These are phyloP conservation scores for Lachancea thermotolerans DNA, from an alignment of 805 yeast species.

Conservation along the genomic window DNA sequence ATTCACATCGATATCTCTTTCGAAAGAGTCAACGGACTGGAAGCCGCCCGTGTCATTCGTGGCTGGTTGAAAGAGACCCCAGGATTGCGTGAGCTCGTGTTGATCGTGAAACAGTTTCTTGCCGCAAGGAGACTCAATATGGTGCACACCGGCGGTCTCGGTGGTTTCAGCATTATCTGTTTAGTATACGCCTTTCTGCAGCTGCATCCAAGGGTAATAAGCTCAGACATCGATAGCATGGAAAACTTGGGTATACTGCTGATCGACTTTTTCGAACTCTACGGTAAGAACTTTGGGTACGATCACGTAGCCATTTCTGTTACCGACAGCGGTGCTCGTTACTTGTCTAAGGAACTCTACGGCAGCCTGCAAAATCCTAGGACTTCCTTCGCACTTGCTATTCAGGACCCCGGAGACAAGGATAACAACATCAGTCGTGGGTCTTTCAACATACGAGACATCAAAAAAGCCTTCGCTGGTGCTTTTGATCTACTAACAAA, in stretches of 20 bases:
- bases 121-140: constrained; percentile 71
- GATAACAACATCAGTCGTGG: constrained; percentile 82
- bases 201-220: constrained; percentile 69
- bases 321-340: constrained; percentile 47
- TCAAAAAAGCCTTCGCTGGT: constrained; percentile 82
- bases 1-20: constrained; percentile 87
- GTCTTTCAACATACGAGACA: constrained; percentile 68
- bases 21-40: constrained; percentile 75
- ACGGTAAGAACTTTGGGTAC: constrained; percentile 84
- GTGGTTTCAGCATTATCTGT: constrained; percentile 91
- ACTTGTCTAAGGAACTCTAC: constrained; percentile 50
- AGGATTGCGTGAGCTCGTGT: constrained; percentile 73
- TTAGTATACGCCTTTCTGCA: constrained; percentile 70
- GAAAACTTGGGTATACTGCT: constrained; percentile 80
- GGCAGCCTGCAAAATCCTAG: constrained; percentile 45
- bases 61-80: constrained; percentile 69
- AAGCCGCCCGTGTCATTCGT: constrained; percentile 72
- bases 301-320: constrained; percentile 69
- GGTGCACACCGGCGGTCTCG: constrained; percentile 90
- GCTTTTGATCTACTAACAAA: constrained; percentile 74
- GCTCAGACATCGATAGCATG: constrained; percentile 57
- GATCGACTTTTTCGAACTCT: constrained; percentile 87
- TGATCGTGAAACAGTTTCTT: constrained; percentile 79
- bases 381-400: constrained; percentile 57
- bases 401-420: constrained; percentile 85